These are phyloP conservation scores for Diaporthe batatas DNA, from an alignment of 2,329 filamentous ascomycete species.

Conservation along the genomic window DNA sequence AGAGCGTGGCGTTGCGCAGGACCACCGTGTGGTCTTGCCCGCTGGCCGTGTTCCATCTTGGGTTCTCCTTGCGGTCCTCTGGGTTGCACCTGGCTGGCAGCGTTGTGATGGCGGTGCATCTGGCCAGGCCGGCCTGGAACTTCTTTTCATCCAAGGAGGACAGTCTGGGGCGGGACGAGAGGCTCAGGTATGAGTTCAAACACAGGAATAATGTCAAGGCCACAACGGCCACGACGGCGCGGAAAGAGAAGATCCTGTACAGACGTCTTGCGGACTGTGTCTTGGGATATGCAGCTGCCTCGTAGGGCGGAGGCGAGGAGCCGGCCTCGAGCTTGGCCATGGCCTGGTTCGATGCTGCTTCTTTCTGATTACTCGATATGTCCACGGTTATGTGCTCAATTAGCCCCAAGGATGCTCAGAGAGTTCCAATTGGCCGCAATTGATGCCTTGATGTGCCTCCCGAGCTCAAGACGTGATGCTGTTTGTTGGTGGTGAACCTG, in stretches of 20 bases:
- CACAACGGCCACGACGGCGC: not conserved
- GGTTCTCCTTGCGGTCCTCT: conserved; percentile 48
- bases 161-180: not conserved
- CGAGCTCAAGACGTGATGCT: not conserved
- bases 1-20: conserved; percentile 57
- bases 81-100: conserved; percentile 30
- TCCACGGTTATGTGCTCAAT: not conserved
- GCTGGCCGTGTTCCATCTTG: conserved; percentile 55
- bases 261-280: conserved; percentile 13
- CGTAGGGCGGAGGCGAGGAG: conserved; percentile 38
- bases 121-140: conserved; percentile 36
- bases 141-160: conserved; percentile 32
- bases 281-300: conserved; percentile 39
- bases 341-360: not conserved
- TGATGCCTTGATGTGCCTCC: not conserved
- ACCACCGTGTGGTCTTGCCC: conserved; percentile 55
- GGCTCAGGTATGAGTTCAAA: conserved; percentile 26
- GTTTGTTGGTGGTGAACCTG: not conserved
- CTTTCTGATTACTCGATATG: not conserved
- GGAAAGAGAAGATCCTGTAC: conserved; percentile 20
- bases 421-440: not conserved
- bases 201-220: not conserved
- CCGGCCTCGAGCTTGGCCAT: conserved; percentile 9
- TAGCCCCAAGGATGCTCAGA: not conserved
- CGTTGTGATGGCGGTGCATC: conserved; percentile 34